A percentile compares a stretch with the other conserved stretches of the same genome.
Evolutionary conservation across 495 filamentous ascomycete species (phyloP).

Genomic region (Xylaria cubensis): DNA sequence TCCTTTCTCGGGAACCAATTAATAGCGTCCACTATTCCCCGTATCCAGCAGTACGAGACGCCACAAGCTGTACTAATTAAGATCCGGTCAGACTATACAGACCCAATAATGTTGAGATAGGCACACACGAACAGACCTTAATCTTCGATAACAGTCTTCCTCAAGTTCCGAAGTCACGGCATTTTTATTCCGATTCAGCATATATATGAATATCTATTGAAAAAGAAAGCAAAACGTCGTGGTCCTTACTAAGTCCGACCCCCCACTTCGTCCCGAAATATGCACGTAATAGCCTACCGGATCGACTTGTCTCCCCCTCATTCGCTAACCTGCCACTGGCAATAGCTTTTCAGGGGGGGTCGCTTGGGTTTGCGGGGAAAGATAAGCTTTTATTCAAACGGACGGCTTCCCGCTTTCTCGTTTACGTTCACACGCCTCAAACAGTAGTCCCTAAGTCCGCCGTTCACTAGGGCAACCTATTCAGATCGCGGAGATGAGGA

Average conservation of each 20-base stretch:
- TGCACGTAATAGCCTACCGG: neutral
- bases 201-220: neutral
- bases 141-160: neutral
- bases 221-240: neutral
- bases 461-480: neutral
- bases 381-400: neutral
- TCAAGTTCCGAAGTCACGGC: neutral
- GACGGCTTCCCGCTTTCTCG: neutral
- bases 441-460: no score
- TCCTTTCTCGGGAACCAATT: neutral
- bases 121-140: neutral
- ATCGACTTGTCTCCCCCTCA: neutral
- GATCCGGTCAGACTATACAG: neutral
- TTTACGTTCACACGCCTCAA: neutral
- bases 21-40: neutral
- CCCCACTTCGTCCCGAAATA: neutral
- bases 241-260: neutral
- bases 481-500: neutral
- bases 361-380: constrained; percentile 2
- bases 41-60: constrained; percentile 3
- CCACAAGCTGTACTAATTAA: neutral
- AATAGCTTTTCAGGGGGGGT: neutral
- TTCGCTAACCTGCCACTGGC: neutral
- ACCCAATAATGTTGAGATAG: neutral
- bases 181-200: neutral